phyloP scores from a whole-genome alignment of 805 yeast species.

The Jamesozyma piceae region DNA sequence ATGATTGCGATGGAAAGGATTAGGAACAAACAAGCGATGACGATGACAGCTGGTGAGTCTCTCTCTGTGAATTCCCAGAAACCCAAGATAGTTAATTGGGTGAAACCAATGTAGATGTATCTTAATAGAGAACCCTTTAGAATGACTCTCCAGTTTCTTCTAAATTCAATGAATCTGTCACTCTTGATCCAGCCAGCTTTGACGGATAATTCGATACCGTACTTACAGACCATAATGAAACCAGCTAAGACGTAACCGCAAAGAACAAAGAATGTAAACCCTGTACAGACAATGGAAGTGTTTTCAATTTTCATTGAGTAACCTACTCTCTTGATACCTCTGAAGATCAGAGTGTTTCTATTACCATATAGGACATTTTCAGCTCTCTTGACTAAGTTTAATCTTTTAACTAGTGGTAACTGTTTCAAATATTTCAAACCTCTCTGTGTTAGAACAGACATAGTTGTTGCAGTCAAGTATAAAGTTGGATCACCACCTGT shows the following conservation, averaged over 20 bases:
- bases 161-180: slow-evolving; percentile 39
- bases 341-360: slow-evolving; percentile 50
- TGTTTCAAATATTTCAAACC: slow-evolving; percentile 23
- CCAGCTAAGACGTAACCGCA: slow-evolving; percentile 70
- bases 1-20: slow-evolving; percentile 50
- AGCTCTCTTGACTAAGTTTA: slow-evolving; percentile 31
- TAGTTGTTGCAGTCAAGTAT: slow-evolving; percentile 51
- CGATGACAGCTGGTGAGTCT: slow-evolving; percentile 85
- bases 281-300: slow-evolving; percentile 75
- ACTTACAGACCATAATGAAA: slow-evolving; percentile 47
- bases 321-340: slow-evolving; percentile 85
- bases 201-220: slow-evolving; percentile 38
- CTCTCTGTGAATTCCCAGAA: slow-evolving; percentile 76
- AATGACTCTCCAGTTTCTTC: slow-evolving; percentile 47
- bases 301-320: slow-evolving; percentile 69
- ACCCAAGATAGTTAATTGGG: slow-evolving; percentile 68
- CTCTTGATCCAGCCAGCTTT: slow-evolving; percentile 42
- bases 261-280: slow-evolving; percentile 74
- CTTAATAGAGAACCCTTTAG: slow-evolving; percentile 73
- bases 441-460: slow-evolving; percentile 66
- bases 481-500: slow-evolving; percentile 85
- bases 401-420: slow-evolving; percentile 8
- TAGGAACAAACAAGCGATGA: slow-evolving; percentile 64
- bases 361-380: slow-evolving; percentile 41
- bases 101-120: slow-evolving; percentile 74